Base-by-base conservation (phyloP, 257 asterid genomes). In the Ophiorrhiza pumila region DNA sequence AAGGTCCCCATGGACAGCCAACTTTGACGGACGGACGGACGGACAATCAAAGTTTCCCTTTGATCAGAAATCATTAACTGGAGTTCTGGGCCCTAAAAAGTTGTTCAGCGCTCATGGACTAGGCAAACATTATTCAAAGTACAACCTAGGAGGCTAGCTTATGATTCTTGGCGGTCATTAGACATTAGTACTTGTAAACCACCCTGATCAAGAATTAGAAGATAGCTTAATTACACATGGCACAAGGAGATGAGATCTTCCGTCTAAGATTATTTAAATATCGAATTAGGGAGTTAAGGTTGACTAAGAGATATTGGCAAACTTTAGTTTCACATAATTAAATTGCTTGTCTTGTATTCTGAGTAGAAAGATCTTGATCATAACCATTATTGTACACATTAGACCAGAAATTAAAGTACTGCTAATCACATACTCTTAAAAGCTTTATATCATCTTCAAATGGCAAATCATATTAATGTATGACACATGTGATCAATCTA, bases 41-140 rank as follows among this genome's bases (percentile, higher is more conserved):
- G n/a, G n/a, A n/a, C n/a, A n/a, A n/a, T n/a, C 27, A 0, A 4
- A 13, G 43, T 17, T 45, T 25, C 27, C 8, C n/a, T n/a, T n/a
- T 12, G 43, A 11, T 66, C 34, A 45, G 18, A 2, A 46, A 47
- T 11, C 18, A 47, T 6, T 6, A 68, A n/a, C 57, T 18, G 39
- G 67, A 41, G 32, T 56, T 71, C 12, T 57, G 49, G 69, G 60
- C 67, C 69, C 57, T 27, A 13, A 41, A 25, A 41, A 42, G 12
- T 41, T n/a, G 45, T 31, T 59, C 58, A 59, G 4, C 22, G 20
- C 45, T 29, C 57, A 42, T 18, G 58, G 69, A 4, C 34, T 41
- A 2, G 55, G 65, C 55, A 55, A 55, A 39, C 22, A 39, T 52
- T 9, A 20, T 2, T 37, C 17, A n/a, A 52, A 29, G 63, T 22